A percentile compares a stretch with the other conserved stretches of the same genome.
Evolutionary conservation across 257 asterid species (phyloP).

Genomic region (Scutellaria galericulata): DNA sequence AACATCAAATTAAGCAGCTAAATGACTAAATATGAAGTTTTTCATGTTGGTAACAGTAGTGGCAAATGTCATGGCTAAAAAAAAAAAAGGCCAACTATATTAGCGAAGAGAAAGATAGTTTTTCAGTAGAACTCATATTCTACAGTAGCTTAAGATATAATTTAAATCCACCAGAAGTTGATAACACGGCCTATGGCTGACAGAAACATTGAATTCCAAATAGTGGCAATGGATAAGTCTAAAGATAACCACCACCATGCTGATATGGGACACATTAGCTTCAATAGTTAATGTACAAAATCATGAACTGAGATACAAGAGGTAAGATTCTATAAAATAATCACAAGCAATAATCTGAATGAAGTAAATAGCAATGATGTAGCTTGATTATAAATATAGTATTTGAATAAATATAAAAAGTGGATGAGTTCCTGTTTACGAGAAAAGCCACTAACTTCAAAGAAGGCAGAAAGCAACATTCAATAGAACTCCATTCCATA

Average conservation of each 20-base stretch:
- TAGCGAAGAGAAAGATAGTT: neutral
- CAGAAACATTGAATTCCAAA: neutral
- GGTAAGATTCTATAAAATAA: neutral
- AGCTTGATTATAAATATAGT: conserved; percentile 18
- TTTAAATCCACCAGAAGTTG: conserved; percentile 11
- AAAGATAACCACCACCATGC: neutral
- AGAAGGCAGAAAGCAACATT: conserved; percentile 12
- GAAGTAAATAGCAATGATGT: neutral
- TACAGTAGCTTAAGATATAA: conserved; percentile 8
- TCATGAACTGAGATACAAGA: conserved; percentile 10
- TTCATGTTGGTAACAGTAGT: conserved; percentile 6
- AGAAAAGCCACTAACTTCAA: conserved; percentile 17
- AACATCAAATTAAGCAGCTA: conserved; percentile 20
- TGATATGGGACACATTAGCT: conserved; percentile 7
- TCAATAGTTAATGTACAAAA: neutral
- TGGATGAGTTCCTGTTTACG: neutral
- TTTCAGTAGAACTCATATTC: neutral
- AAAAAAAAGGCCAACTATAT: neutral
- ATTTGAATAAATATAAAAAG: neutral
- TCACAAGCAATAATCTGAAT: conserved; percentile 17
- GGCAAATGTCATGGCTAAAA: conserved; percentile 4
- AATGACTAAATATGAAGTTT: conserved; percentile 20
- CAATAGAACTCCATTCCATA: neutral
- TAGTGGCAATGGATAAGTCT: conserved; percentile 1
- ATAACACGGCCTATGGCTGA: neutral